Evolutionary conservation across 2,329 filamentous ascomycete genomes (phyloP), one percentile per base, ranked within the genome.

Genomic region (Parascedosporium putredinis): DNA sequence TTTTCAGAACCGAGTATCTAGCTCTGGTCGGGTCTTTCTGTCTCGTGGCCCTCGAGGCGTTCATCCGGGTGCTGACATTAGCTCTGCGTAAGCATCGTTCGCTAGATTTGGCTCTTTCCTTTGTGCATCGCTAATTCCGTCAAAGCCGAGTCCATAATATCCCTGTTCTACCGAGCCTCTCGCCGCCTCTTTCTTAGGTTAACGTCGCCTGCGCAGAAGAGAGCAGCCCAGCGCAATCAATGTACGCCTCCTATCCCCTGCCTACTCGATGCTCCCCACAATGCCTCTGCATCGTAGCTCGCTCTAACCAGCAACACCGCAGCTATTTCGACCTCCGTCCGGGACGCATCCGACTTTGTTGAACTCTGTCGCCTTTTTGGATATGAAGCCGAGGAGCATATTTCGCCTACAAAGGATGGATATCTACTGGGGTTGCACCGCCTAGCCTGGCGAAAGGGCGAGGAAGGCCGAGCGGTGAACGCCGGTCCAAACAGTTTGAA

Each of bases 361-460:
- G 91, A 97, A 61, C 78, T 98, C n/a, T 97, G 91, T 66, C 84
- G 83, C 34, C 70, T 95, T 10, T 95, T 84, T 65, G 91, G 90
- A 44, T 97, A 96, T 67, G 85, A 88, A 58, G 88, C 91, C 5
- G 93, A 98, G 64, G 93, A 98, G 67, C 93, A 98, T 64, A 84
- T 98, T 46, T 86, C 95, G 9, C 90, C 95, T 66, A 98, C 93
- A 2, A 83, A 81, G 54, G 93, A 98, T 71, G 93, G 93, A 14
- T 98, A 94, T 62, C 73, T 98, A 42, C 78, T 98, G 14, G 91
- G 91, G 7, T 68, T 97, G 51, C 93, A 98, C 65, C 80, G 93
- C 6, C 69, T 98, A 44, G 87, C 86, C 18, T 94, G 86, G 78
- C 79, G 77, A 52, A 85, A 81, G 58, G 88, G 88, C 9, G 88